Base-by-base conservation (phyloP, 345 rosid genomes). In the Microthlaspi erraticum region DNA sequence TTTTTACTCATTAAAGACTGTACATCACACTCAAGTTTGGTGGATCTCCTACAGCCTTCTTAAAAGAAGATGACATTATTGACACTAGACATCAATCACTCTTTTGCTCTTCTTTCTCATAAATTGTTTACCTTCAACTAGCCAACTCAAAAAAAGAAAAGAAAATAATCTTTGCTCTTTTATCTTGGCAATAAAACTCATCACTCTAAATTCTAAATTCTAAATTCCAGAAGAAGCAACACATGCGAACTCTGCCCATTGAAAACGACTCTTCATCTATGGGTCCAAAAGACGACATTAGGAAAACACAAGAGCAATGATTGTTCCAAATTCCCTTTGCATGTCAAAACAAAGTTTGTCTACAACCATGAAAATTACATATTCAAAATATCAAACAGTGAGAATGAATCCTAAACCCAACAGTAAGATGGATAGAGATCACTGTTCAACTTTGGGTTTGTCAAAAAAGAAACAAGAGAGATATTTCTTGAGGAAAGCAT, bases 261-360 rank as follows among this genome's bases (percentile, higher is more conserved):
- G 61, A 71, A 41, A 49, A 49, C 17, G 67, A 60, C 66, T 59
- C 42, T 38, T 70, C 66, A 60, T 36, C 59, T 14, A 59, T 48
- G 33, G 59, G 59, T 41, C 39, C 74, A 59, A 70, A 59, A 38
- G 41, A 70, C 48, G 66, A 46, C 57, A 48, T 42, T 23, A 69
- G 46, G 41, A 23, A 58, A 36, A 36, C 63, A 58, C 41, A 33
- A 69, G 58, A 16, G 57, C 37, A 58, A 23, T 49, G 51, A 60
- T 39, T 70, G 51, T 41, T 70, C 12, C 68, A 50, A 57, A 50
- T 70, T 60, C 60, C 26, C 14, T 68, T 50, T 70, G 68, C 67
- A 20, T 38, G 12, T 29, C 58, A 13, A 19, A 50, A 18, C 2
- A 49, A 49, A 26, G 29, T 26, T 26, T 36, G 38, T 50, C 38